Evolutionary conservation across 2,329 filamentous ascomycete species (phyloP).

Genomic region (Phyllosticta citribraziliensis): DNA sequence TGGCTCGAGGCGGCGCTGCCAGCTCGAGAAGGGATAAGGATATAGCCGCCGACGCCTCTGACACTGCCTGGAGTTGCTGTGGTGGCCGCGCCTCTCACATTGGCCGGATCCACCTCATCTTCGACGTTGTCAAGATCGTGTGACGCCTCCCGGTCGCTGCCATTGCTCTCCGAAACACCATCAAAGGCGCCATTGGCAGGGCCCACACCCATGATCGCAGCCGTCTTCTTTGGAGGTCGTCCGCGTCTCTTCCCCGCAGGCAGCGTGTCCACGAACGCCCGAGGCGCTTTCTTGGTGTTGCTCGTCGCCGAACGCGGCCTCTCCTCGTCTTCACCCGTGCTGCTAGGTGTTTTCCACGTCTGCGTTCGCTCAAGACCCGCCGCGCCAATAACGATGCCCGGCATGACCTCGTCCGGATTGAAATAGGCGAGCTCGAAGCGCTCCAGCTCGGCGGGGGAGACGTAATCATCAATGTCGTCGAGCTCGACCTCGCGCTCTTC

Average conservation of each 20-base stretch:
- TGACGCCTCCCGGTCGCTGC: neutral
- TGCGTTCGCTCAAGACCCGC: neutral
- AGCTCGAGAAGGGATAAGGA: neutral
- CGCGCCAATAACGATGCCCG: neutral
- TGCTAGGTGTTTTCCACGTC: neutral
- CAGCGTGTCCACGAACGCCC: neutral
- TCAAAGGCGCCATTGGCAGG: neutral
- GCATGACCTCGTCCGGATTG: neutral
- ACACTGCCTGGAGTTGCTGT: neutral
- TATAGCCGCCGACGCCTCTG: neutral
- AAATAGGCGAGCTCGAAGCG: constrained; percentile 2
- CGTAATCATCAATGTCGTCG: neutral
- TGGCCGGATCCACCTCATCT: neutral
- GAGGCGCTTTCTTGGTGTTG: neutral
- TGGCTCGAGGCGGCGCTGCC: neutral
- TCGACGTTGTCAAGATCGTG: neutral
- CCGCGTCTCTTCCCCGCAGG: neutral
- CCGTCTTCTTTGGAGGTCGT: neutral
- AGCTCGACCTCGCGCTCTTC: neutral
- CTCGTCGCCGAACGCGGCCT: neutral
- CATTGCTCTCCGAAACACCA: neutral
- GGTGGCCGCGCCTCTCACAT: neutral
- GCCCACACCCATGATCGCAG: neutral
- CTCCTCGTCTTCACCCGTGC: neutral
- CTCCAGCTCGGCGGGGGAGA: constrained; percentile 3